Evolutionary conservation across 306 rosid species (phyloP).

Genomic region (Bauhinia variegata): DNA sequence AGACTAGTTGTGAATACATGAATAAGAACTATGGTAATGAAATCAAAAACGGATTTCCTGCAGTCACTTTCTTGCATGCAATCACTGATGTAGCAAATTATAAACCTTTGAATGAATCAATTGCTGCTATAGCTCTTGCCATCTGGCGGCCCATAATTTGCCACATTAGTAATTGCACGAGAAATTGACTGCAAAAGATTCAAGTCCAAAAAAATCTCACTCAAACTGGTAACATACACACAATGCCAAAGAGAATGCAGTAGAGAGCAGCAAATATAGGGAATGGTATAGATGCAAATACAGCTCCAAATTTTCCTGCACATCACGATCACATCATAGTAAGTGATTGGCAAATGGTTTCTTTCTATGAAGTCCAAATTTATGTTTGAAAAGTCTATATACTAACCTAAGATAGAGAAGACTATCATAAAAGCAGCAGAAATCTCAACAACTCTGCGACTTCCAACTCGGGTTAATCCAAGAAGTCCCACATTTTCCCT

Average conservation of each 20-base stretch:
- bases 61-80: no score
- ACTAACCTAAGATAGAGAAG: constrained; percentile 83
- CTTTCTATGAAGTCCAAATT: constrained; percentile 15
- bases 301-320: constrained; percentile 96
- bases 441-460: constrained; percentile 94
- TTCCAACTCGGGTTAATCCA: constrained; percentile 94
- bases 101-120: no score
- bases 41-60: no score
- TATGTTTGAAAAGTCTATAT: constrained; percentile 17
- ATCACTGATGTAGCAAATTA: no score
- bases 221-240: constrained; percentile 58
- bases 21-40: background rate
- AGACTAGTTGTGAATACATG: constrained; percentile 9
- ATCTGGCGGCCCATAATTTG: no score
- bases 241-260: constrained; percentile 89
- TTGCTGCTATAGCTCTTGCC: no score
- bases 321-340: background rate
- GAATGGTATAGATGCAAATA: constrained; percentile 94
- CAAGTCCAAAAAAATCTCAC: no score
- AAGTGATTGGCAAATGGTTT: constrained; percentile 8
- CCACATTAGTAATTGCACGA: no score
- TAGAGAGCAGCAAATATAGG: constrained; percentile 85
- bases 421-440: constrained; percentile 97
- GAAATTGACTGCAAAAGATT: no score
- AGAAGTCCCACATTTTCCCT: constrained; percentile 99